Base-by-base conservation (phyloP, 1,284 basidiomycete species). In the Cutaneotrichosporon mucoides region DNA sequence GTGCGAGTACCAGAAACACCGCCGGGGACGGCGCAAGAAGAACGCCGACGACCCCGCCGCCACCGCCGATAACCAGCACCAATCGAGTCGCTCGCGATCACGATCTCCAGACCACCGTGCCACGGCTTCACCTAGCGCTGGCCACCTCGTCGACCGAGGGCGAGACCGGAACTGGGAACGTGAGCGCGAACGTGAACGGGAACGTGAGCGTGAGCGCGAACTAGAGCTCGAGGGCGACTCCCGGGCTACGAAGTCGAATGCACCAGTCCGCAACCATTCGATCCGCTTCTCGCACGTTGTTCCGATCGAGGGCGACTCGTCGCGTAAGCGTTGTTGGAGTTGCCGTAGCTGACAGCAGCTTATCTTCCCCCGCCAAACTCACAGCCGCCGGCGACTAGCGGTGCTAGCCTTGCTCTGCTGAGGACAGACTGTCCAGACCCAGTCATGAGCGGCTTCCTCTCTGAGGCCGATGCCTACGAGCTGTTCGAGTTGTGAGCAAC, bases 401-500 rank as follows among this genome's bases (percentile, higher is more conserved):
- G 53, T 6, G 47, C 53, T 3, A 47, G n/a, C 40, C 47, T 56
- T 42, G 48, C 53, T 0, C 51, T 54, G 36, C 50, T 60, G 2
- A 52, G 60, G 10, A 50, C 44, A 36, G 57, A 59, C 45, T 68
- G 68, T 45, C 68, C 68, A 2, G 71, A 73, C 57, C 74, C 74
- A 5, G 66, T 76, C n/a, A 66, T 61, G n/a, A 60, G 66, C 50
- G 72, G 72, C 2, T 59, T 73, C 37, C 43, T 75, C 6, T 62
- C 55, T 4, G 65, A 71, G 33, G 60, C 59, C 5, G 73, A 70
- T 50, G 72, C 69, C 0, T 64, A 60, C 33, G 71, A 70, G 53
- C 57, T 76, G 41, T 76, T 73, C 50, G 68, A 75, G 12, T 72
- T 68, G 73, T 75, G 37, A 59, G 72, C 65, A 34, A 6, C 35